Evolutionary conservation across 2,329 filamentous ascomycete species (phyloP).

Genomic region (Neonectria neomacrospora): DNA sequence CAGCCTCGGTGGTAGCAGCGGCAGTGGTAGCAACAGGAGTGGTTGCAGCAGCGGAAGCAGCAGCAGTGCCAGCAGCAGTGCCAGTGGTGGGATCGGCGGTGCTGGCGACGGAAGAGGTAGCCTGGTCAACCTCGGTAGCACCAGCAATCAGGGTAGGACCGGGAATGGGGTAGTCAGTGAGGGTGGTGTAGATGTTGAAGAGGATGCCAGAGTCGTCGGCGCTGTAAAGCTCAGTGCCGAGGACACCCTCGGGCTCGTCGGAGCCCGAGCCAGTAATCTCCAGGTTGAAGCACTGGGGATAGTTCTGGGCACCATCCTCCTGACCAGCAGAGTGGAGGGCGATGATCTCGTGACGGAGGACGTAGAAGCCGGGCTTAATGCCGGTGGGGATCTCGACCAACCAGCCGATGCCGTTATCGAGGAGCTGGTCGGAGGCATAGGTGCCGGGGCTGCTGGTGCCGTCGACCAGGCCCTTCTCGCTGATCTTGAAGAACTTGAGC

Average conservation of each 20-base stretch:
- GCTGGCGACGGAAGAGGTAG: constrained; percentile 31
- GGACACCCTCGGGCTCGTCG: constrained; percentile 48
- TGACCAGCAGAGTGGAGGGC: constrained; percentile 57
- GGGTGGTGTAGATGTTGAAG: constrained; percentile 48
- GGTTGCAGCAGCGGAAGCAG: constrained; percentile 19
- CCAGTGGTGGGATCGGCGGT: constrained; percentile 31
- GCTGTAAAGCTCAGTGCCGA: constrained; percentile 48
- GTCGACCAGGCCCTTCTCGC: constrained; percentile 62
- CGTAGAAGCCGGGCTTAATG: constrained; percentile 56
- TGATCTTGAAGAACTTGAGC: constrained; percentile 74
- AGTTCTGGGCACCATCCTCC: constrained; percentile 62
- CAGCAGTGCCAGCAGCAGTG: constrained; percentile 24
- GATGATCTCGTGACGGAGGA: constrained; percentile 64
- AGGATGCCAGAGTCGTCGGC: constrained; percentile 47
- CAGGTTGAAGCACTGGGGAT: constrained; percentile 64
- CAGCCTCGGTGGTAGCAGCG: constrained; percentile 1
- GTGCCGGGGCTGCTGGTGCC: constrained; percentile 55
- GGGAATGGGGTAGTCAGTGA: constrained; percentile 45
- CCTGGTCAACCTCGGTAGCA: constrained; percentile 34
- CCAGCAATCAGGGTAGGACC: constrained; percentile 44
- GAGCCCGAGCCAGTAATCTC: constrained; percentile 56
- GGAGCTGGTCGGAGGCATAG: constrained; percentile 55
- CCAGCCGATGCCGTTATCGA: constrained; percentile 53
- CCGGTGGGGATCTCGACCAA: constrained; percentile 49
- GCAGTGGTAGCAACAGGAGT: no score